A percentile compares a stretch with the other conserved stretches of the same genome.
Conservation (phyloP, 1,139 yeast species). For the Pichia sp. region DNA sequence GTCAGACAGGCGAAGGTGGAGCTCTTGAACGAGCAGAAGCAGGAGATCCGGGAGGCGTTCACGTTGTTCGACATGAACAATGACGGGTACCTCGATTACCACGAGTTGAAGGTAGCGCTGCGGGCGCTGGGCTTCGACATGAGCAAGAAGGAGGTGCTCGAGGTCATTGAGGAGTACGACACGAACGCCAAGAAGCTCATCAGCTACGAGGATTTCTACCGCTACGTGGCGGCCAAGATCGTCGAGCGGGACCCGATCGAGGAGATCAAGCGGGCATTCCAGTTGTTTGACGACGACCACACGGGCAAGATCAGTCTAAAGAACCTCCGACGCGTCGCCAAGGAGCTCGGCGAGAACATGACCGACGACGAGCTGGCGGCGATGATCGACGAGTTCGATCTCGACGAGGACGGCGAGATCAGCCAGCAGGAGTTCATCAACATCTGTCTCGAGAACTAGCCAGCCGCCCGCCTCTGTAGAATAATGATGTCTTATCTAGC, state of each 20-base stretch:
- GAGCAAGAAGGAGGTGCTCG: slow-evolving; percentile 72
- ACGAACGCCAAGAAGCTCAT: slow-evolving; percentile 69
- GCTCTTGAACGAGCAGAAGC: slow-evolving; percentile 82
- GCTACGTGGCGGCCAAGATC: slow-evolving; percentile 73
- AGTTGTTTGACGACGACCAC: slow-evolving; percentile 80
- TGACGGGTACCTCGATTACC: slow-evolving; percentile 88
- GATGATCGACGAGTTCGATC: slow-evolving; percentile 96
- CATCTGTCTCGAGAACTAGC: slow-evolving; percentile 66
- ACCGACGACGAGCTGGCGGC: slow-evolving; percentile 92
- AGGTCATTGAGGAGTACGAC: slow-evolving; percentile 77
- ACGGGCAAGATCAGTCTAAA: slow-evolving; percentile 83
- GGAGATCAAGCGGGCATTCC: slow-evolving; percentile 87
- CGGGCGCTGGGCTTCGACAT: slow-evolving; percentile 91
- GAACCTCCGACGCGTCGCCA: slow-evolving; percentile 83
- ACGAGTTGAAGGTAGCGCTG: slow-evolving; percentile 87
- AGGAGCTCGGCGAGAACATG: slow-evolving; percentile 86
- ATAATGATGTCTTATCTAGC: no score
- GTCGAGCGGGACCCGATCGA: slow-evolving; percentile 87
- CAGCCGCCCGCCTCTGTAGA: background rate
- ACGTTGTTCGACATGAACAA: slow-evolving; percentile 87
- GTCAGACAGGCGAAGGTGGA: slow-evolving; percentile 47
- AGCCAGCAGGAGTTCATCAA: slow-evolving; percentile 90
- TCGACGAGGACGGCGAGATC: slow-evolving; percentile 95
- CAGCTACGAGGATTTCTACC: slow-evolving; percentile 75
- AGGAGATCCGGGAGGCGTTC: slow-evolving; percentile 92